Conservation (phyloP, 1,284 basidiomycete species). For the Bjerkandera adusta region DNA sequence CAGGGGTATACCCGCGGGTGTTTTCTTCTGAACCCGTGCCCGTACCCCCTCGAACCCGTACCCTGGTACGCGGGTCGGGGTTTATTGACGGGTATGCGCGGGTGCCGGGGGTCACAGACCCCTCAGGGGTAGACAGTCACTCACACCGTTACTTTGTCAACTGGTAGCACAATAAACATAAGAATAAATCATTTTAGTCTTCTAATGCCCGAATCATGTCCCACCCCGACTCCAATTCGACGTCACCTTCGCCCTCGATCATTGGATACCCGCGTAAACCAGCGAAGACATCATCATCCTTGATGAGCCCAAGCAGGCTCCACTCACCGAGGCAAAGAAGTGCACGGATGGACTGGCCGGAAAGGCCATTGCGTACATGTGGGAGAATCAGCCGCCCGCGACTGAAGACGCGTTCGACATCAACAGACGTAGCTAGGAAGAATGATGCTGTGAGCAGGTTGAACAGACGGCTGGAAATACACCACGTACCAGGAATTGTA, state of each 20-base stretch:
- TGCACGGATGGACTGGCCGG: slow-evolving; percentile 26
- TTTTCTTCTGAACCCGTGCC: slow-evolving; percentile 4
- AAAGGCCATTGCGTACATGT: slow-evolving; percentile 29
- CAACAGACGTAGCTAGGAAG: slow-evolving; percentile 27
- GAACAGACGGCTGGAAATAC: background rate
- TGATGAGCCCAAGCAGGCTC: slow-evolving; percentile 25
- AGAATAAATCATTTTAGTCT: background rate
- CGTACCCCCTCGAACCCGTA: slow-evolving; percentile 10
- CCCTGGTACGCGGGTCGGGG: slow-evolving; percentile 10
- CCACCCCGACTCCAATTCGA: slow-evolving; percentile 20
- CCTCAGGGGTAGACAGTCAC: background rate
- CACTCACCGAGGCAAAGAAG: slow-evolving; percentile 33
- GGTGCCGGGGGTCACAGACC: slow-evolving; percentile 8
- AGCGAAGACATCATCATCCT: slow-evolving; percentile 23
- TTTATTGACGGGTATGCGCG: too few species aligned
- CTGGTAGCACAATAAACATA: background rate
- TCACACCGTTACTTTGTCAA: background rate
- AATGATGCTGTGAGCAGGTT: background rate
- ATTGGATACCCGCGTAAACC: slow-evolving; percentile 17
- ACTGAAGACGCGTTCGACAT: slow-evolving; percentile 32
- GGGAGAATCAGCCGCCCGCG: slow-evolving; percentile 27
- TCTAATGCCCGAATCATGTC: slow-evolving; percentile 22
- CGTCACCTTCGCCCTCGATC: slow-evolving; percentile 16
- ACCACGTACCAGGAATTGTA: slow-evolving; percentile 33
- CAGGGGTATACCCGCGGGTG: slow-evolving; percentile 13